Percentiles rank a stretch among this genome's conserved stretches.
phyloP scores from a whole-genome alignment of 352 stramenopile species.

The Pythium utonaiense region DNA sequence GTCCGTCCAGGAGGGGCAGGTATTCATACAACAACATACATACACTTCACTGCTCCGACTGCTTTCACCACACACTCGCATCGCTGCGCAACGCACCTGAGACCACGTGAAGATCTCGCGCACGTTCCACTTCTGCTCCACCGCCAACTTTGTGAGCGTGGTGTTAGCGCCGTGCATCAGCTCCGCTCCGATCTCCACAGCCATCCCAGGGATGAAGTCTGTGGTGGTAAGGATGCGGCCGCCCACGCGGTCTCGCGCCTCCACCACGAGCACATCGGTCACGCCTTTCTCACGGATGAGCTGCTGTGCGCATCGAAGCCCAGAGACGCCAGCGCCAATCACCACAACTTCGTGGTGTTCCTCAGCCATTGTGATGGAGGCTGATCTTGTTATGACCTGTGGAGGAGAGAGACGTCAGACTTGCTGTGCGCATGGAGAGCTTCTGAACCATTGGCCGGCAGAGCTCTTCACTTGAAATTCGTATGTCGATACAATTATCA shows the following conservation, averaged over 20 bases:
- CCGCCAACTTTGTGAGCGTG: conserved; percentile 61
- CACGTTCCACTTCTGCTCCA: conserved; percentile 59
- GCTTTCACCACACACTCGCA: neutral
- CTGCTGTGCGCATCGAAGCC: conserved; percentile 61
- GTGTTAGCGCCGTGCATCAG: conserved; percentile 76
- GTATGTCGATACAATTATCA: neutral
- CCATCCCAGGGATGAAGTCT: conserved; percentile 71
- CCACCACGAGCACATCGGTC: conserved; percentile 68
- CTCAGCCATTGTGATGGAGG: neutral
- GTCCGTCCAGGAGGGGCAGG: neutral
- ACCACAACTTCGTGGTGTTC: conserved; percentile 51
- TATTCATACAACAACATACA: conserved; percentile 5
- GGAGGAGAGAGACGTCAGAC: neutral
- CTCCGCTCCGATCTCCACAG: conserved; percentile 71
- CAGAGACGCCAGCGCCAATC: conserved; percentile 62
- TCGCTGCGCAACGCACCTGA: conserved; percentile 50
- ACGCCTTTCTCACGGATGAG: conserved; percentile 53
- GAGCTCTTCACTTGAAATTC: neutral
- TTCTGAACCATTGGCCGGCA: conserved; percentile 1
- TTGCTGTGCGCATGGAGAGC: neutral
- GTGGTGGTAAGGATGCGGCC: conserved; percentile 59
- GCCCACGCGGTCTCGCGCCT: conserved; percentile 59
- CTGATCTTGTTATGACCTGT: neutral
- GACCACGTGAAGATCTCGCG: conserved; percentile 86
- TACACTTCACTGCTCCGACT: neutral